These are phyloP conservation scores for Hysterangium stoloniferum DNA, from an alignment of 768 basidiomycete species.

Conservation along the genomic window DNA sequence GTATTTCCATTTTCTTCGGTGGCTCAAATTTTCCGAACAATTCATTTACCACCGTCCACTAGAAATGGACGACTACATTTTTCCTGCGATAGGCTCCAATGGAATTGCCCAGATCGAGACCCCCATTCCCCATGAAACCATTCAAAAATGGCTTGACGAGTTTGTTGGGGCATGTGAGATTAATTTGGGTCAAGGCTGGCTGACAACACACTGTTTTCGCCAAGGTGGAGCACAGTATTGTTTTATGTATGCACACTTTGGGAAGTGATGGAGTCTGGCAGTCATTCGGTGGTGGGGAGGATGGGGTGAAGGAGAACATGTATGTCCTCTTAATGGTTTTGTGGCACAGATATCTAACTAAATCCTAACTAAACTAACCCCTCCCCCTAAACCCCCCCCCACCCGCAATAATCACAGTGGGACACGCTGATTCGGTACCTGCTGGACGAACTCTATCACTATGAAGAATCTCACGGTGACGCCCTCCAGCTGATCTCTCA, in stretches of 20 bases:
- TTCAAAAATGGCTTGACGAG: conserved; percentile 24
- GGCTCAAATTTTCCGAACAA: not conserved
- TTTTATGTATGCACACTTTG: conserved; percentile 31
- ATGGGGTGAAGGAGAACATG: conserved; percentile 32
- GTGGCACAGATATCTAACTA: conserved; percentile 10
- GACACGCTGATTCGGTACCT: conserved; percentile 24
- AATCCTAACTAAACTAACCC: not conserved
- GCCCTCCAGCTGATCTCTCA: not conserved
- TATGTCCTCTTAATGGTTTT: conserved; percentile 11
- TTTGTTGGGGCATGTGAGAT: conserved; percentile 20
- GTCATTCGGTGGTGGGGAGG: conserved; percentile 36
- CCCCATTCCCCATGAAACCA: conserved; percentile 22
- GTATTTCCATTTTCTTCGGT: not conserved
- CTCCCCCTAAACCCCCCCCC: no score
- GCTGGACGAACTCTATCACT: conserved; percentile 22
- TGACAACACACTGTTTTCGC: conserved; percentile 29
- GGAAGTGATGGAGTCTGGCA: conserved; percentile 28
- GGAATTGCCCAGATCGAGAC: conserved; percentile 19
- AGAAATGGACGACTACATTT: conserved; percentile 24
- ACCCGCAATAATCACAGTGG: no score
- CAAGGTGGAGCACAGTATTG: conserved; percentile 32
- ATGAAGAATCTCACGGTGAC: conserved; percentile 21
- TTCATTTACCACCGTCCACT: conserved; percentile 18
- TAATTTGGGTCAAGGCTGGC: not conserved
- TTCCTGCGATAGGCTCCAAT: conserved; percentile 23